phyloP scores from a whole-genome alignment of 306 rosid genomes.

The Arachis stenosperma region DNA sequence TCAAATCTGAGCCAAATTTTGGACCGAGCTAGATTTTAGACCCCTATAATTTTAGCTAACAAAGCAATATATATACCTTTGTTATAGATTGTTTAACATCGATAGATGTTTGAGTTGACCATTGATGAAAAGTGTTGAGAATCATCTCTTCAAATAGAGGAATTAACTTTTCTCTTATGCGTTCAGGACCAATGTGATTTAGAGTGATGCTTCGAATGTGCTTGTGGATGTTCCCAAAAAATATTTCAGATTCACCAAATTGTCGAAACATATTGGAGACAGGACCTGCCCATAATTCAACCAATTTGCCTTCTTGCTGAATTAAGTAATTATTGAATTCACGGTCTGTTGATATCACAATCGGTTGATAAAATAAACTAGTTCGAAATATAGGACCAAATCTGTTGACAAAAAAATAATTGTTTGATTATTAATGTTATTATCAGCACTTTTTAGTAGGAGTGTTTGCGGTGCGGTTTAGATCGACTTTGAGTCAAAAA shows the following conservation, averaged over 20 bases:
- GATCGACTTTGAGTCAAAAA: too few relatives aligned
- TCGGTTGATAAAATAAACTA: constrained; percentile 3
- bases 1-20: too few relatives aligned
- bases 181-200: neutral
- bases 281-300: neutral
- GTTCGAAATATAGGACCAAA: constrained; percentile 24
- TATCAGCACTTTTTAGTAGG: too few relatives aligned
- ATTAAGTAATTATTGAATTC: constrained; percentile 4
- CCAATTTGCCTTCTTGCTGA: constrained; percentile 9
- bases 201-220: neutral
- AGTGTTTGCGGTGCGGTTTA: too few relatives aligned
- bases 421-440: too few relatives aligned
- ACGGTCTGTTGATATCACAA: neutral
- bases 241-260: neutral
- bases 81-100: neutral
- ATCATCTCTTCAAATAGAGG: neutral
- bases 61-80: neutral
- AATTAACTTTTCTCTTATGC: constrained; percentile 1
- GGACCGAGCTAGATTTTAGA: too few relatives aligned
- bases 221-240: neutral
- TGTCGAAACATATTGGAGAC: neutral
- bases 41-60: neutral
- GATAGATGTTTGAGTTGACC: neutral
- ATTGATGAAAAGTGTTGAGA: neutral
- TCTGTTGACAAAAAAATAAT: neutral